Conservation (phyloP, 805 yeast genomes). For the Ogataea sp. region DNA sequence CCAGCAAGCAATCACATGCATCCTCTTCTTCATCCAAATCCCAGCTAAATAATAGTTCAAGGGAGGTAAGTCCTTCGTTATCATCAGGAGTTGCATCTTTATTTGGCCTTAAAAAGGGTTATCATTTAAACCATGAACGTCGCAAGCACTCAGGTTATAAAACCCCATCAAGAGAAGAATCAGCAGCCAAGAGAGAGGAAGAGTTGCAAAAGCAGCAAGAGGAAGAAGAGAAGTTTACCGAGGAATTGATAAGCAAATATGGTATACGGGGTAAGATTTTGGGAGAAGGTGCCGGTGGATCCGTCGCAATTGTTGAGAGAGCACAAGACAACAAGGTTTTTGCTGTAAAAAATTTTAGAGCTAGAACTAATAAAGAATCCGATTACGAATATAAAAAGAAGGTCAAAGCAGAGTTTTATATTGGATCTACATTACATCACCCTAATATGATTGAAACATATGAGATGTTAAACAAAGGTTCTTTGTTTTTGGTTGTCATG, state of each 20-base stretch:
- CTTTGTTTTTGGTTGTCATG: conserved; percentile 69
- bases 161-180: too few relatives aligned
- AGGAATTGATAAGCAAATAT: conserved; percentile 48
- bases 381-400: conserved; percentile 66
- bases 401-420: conserved; percentile 73
- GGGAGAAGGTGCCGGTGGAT: conserved; percentile 94
- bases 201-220: not conserved
- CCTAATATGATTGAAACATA: conserved; percentile 74
- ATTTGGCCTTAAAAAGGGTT: not conserved
- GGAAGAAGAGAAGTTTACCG: conserved; percentile 12
- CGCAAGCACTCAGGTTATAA: not conserved
- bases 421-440: conserved; percentile 74
- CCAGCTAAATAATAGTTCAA: not conserved
- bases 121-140: not conserved
- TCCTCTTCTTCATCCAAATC: not conserved
- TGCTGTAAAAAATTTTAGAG: conserved; percentile 83
- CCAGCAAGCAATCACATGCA: not conserved
- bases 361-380: conserved; percentile 52
- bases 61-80: not conserved
- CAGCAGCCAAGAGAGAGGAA: not conserved
- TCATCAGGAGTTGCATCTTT: not conserved
- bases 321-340: conserved; percentile 52
- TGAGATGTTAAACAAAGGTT: conserved; percentile 68
- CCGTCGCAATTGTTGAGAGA: conserved; percentile 71
- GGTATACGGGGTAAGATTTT: conserved; percentile 66